phyloP scores from a whole-genome alignment of 2,329 filamentous ascomycete species.

The Trichoderma sp. region DNA sequence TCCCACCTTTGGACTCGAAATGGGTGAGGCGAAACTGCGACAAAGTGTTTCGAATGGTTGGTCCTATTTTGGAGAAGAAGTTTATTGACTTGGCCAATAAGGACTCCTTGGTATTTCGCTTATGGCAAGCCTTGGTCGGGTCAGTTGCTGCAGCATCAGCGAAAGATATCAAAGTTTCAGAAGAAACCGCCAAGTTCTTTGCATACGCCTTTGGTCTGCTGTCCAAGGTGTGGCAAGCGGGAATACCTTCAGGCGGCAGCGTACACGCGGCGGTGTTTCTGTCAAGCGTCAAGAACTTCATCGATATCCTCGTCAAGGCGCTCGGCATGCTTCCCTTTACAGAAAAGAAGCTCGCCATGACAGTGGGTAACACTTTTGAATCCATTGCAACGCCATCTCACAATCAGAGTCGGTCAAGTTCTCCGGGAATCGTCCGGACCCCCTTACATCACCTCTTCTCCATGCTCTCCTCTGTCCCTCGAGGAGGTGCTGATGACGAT shows the following conservation, averaged over 20 bases:
- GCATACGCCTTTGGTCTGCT: conserved; percentile 70
- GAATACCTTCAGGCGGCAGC: conserved; percentile 45
- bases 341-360: conserved; percentile 58
- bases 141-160: conserved; percentile 67
- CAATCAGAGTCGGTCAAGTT: conserved; percentile 52
- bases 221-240: conserved; percentile 63
- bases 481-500: conserved; percentile 50
- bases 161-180: conserved; percentile 88
- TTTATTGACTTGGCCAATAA: conserved; percentile 64
- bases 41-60: conserved; percentile 64
- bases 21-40: conserved; percentile 78
- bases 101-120: conserved; percentile 51
- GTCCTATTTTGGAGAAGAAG: conserved; percentile 60
- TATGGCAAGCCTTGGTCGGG: conserved; percentile 64
- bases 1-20: conserved; percentile 81
- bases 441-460: conserved; percentile 68
- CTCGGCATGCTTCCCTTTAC: conserved; percentile 64
- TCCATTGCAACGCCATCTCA: conserved; percentile 68
- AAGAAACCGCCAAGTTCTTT: conserved; percentile 79
- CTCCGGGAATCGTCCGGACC: conserved; percentile 52
- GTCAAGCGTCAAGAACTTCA: conserved; percentile 52
- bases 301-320: conserved; percentile 50
- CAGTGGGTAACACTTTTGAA: conserved; percentile 57
- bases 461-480: conserved; percentile 56
- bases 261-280: conserved; percentile 52